Evolutionary conservation across 208 protist species (phyloP).

Genomic region (Naegleria fowleri): DNA sequence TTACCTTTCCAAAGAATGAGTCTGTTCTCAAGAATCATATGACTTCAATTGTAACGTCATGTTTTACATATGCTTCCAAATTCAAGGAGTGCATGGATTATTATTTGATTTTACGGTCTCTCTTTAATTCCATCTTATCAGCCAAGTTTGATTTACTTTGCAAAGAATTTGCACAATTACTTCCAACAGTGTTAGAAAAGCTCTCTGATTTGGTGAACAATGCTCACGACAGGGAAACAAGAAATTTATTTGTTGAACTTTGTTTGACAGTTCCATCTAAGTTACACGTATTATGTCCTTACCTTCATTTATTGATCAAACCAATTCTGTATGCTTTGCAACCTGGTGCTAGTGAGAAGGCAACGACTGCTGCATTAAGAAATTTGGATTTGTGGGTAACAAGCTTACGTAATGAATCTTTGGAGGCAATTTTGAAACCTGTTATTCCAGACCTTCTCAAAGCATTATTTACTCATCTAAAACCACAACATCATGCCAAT

Average conservation of each 20-base stretch:
- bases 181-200: slow-evolving; percentile 15
- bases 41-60: background rate
- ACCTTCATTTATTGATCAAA: background rate
- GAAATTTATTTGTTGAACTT: slow-evolving; percentile 24
- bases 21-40: background rate
- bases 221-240: background rate
- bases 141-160: slow-evolving; percentile 16
- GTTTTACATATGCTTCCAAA: slow-evolving; percentile 5
- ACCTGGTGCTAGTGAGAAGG: background rate
- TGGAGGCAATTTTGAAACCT: slow-evolving; percentile 33
- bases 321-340: slow-evolving; percentile 28
- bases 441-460: slow-evolving; percentile 23
- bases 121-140: slow-evolving; percentile 1
- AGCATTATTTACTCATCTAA: slow-evolving; percentile 31
- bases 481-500: background rate
- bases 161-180: slow-evolving; percentile 9
- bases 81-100: slow-evolving; percentile 10
- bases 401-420: background rate
- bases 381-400: slow-evolving; percentile 29
- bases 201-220: slow-evolving; percentile 1
- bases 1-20: slow-evolving; percentile 9
- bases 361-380: background rate
- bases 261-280: slow-evolving; percentile 22
- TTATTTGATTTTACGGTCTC: background rate
- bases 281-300: background rate